Base-by-base conservation (phyloP, 2,329 filamentous ascomycete species). In the Aspergillus awamori region DNA sequence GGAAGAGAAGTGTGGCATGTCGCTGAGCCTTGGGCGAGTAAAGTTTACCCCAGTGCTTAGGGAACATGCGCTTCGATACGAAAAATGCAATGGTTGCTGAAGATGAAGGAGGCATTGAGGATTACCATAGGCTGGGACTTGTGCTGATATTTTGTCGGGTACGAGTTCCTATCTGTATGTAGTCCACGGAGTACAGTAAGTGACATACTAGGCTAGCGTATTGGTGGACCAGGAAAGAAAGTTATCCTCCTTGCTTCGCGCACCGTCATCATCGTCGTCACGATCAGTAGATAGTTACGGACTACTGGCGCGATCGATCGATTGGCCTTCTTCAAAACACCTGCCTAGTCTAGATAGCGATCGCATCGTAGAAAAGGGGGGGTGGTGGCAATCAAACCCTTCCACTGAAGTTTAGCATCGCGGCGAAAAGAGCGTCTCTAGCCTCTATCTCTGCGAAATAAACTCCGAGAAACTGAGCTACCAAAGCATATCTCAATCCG, bases 191-290 rank as follows among this genome's bases (percentile, higher is more conserved):
- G 20, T 20, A 20, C 33, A 13, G 33, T 36, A 13, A 36, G 33
- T 36, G 33, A 13, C 6, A 45, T 22, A 17, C 22, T 45, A 45
- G 22, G 41, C 41, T 22, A 36, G 33, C 33, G 13, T 36, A 4
- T 11, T 36, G 33, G 33, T 1, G 33, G 4, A 33, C 4, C 11
- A 22, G 22, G 20, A 20, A 54, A 45, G 26, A 55, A 33, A 55
- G 36, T 55, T 55, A 17, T 17, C 5, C 38, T 55, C 53, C 53
- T 55, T 55, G 53, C 53, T 26, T 55, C 22, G 24, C 53, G 38
- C 22, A 30, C 22, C 15, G 41, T 55, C 53, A 54, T 33, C 52
- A 43, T 54, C 36, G 15, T 54, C 52, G 52, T 38, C 36, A 8
- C 13, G 22, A 26, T 54, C 38, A 54, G 28, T 28, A 45, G 11